Evolutionary conservation across 225 moss, liverwort and hornwort genomes (phyloP).

Genomic region (Thuidium tamariscinum): DNA sequence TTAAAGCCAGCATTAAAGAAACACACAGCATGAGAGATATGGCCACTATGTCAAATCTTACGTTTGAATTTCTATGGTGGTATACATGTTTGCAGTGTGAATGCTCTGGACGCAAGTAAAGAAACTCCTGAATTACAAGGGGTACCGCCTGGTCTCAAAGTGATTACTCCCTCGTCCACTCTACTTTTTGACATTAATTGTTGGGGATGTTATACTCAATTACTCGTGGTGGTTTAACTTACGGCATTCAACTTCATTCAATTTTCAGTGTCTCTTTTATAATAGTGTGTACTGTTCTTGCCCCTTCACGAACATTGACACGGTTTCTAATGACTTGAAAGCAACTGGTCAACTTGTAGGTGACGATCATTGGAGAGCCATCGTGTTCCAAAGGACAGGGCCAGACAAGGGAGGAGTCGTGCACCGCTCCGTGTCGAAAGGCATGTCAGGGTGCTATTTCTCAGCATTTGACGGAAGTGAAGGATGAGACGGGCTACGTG

Average conservation of each 20-base stretch:
- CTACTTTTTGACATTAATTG: not conserved
- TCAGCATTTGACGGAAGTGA: slow-evolving; percentile 40
- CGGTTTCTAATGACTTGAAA: not conserved
- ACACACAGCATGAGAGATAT: not conserved
- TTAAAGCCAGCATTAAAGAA: not conserved
- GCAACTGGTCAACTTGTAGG: slow-evolving; percentile 1
- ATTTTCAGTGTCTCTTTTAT: not conserved
- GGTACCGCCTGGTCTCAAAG: slow-evolving; percentile 53
- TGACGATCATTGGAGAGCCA: slow-evolving; percentile 40
- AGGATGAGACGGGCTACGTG: slow-evolving; percentile 50
- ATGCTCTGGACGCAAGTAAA: slow-evolving; percentile 47
- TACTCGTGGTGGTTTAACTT: not conserved
- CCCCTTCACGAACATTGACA: not conserved
- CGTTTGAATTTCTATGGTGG: not conserved
- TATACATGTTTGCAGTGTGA: slow-evolving; percentile 21
- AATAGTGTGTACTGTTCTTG: not conserved
- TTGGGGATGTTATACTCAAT: not conserved
- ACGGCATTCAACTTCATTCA: not conserved
- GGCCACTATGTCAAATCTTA: not conserved
- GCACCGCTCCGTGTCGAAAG: slow-evolving; percentile 32
- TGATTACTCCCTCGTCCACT: not conserved
- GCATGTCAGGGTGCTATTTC: slow-evolving; percentile 37
- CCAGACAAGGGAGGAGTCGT: slow-evolving; percentile 45
- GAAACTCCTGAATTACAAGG: slow-evolving; percentile 63
- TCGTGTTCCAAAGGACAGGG: slow-evolving; percentile 54